phyloP scores from a whole-genome alignment of 2,329 filamentous ascomycete genomes.

The Sporothrix sp. region DNA sequence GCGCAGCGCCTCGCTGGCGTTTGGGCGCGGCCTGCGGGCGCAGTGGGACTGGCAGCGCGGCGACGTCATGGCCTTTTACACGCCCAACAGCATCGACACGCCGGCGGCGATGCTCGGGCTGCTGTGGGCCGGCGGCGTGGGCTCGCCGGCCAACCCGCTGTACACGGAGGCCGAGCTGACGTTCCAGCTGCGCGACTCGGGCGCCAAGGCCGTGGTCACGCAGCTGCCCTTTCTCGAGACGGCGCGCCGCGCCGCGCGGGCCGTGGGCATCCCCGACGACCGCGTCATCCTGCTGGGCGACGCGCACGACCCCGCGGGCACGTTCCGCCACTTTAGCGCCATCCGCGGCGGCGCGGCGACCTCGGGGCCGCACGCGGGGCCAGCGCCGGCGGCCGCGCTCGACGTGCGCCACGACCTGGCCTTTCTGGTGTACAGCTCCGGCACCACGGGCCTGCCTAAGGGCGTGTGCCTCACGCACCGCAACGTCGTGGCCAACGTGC shows the following conservation, averaged over 20 bases:
- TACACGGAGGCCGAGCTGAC: slow-evolving; percentile 78
- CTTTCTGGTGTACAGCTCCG: slow-evolving; percentile 80
- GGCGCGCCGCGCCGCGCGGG: slow-evolving; percentile 57
- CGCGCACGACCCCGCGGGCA: slow-evolving; percentile 45
- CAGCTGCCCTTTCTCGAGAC: slow-evolving; percentile 56
- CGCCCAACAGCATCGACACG: slow-evolving; percentile 79
- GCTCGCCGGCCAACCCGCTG: slow-evolving; percentile 79
- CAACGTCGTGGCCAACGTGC: slow-evolving; percentile 70
- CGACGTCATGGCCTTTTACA: slow-evolving; percentile 73
- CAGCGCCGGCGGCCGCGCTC: slow-evolving; percentile 33
- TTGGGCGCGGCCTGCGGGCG: slow-evolving; percentile 69
- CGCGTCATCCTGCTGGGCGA: slow-evolving; percentile 71
- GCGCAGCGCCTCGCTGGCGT: slow-evolving; percentile 56
- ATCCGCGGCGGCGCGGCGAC: slow-evolving; percentile 45
- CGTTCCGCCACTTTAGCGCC: slow-evolving; percentile 62
- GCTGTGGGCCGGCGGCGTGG: slow-evolving; percentile 71
- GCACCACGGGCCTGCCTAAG: slow-evolving; percentile 85
- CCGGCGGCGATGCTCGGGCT: slow-evolving; percentile 67
- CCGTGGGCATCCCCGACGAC: slow-evolving; percentile 60
- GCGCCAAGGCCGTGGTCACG: slow-evolving; percentile 65
- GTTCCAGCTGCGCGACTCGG: slow-evolving; percentile 72
- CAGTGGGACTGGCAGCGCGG: slow-evolving; percentile 70
- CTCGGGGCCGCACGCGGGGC: slow-evolving; percentile 41
- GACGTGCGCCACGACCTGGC: slow-evolving; percentile 64
- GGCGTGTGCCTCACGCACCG: slow-evolving; percentile 78